These are phyloP conservation scores for Tephrocybe sp. DNA, from an alignment of 768 basidiomycete species.

Conservation along the genomic window DNA sequence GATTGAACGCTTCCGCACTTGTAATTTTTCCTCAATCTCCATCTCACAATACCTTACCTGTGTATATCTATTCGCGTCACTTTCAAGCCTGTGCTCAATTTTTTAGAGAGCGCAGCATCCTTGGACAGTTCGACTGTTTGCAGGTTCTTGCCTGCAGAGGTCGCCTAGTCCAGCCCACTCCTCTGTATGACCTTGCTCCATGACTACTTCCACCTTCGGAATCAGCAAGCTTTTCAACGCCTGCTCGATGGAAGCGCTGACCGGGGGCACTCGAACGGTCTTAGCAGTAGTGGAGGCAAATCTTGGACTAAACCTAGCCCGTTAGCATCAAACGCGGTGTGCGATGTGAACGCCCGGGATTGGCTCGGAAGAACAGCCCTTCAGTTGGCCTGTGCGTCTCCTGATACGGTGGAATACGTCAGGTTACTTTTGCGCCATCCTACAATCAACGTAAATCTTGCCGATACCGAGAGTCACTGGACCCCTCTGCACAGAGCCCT, in stretches of 20 bases:
- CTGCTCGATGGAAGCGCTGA: constrained; percentile 56
- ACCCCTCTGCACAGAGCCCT: constrained; percentile 87
- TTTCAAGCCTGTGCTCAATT: constrained; percentile 21
- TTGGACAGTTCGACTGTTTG: constrained; percentile 26
- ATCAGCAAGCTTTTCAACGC: constrained; percentile 76
- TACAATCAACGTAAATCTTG: constrained; percentile 72
- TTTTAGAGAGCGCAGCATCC: constrained; percentile 20
- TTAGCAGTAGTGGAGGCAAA: constrained; percentile 51
- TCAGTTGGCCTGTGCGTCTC: constrained; percentile 73
- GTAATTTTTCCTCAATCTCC: background rate
- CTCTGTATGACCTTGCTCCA: constrained; percentile 80
- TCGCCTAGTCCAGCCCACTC: constrained; percentile 33
- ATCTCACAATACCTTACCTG: constrained; percentile 12
- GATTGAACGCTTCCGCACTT: constrained; percentile 3
- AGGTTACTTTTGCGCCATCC: constrained; percentile 75
- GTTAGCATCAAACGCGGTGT: constrained; percentile 31
- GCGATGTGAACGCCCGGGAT: constrained; percentile 72
- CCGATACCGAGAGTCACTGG: constrained; percentile 87
- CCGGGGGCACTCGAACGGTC: constrained; percentile 29
- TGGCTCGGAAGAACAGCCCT: constrained; percentile 74
- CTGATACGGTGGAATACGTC: constrained; percentile 76
- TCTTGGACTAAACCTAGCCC: constrained; percentile 56
- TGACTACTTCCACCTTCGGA: constrained; percentile 68
- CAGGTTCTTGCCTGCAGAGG: constrained; percentile 33
- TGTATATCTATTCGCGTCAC: constrained; percentile 1